These are phyloP conservation scores for Acanthamoeba royreba DNA, from an alignment of 208 protist genomes.

Conservation along the genomic window DNA sequence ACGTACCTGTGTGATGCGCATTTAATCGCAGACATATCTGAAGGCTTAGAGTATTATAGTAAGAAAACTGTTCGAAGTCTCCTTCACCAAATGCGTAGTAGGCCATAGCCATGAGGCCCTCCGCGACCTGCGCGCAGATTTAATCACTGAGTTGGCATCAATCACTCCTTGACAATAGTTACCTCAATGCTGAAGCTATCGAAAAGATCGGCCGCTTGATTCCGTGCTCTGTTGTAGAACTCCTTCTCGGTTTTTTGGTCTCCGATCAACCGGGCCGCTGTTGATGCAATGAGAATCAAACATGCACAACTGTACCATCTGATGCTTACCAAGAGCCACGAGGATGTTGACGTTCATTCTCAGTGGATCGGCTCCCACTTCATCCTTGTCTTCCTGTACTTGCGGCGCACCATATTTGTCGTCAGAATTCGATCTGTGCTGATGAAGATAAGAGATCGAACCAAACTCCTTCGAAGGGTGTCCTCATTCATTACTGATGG, in stretches of 20 bases:
- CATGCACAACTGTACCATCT: not conserved
- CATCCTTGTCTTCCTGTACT: not conserved
- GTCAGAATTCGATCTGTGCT: not conserved
- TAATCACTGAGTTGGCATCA: too few species aligned
- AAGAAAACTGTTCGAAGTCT: not conserved
- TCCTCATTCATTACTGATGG: not conserved
- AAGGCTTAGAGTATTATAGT: not conserved
- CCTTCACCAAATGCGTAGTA: not conserved
- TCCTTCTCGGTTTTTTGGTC: not conserved
- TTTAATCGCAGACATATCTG: not conserved
- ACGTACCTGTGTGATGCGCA: not conserved
- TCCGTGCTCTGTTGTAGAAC: not conserved
- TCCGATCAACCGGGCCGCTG: not conserved
- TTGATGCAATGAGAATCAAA: not conserved
- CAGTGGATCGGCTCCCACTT: not conserved
- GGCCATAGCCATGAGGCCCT: not conserved
- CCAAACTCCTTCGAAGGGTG: not conserved
- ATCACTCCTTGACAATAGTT: not conserved
- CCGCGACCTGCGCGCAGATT: not conserved
- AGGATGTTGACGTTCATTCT: not conserved
- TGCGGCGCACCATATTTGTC: not conserved
- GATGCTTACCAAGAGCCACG: not conserved
- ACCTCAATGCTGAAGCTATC: not conserved
- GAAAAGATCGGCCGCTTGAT: not conserved
- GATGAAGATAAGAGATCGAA: not conserved